Conservation (phyloP, 345 rosid genomes). For the Lenwebbia sp. region DNA sequence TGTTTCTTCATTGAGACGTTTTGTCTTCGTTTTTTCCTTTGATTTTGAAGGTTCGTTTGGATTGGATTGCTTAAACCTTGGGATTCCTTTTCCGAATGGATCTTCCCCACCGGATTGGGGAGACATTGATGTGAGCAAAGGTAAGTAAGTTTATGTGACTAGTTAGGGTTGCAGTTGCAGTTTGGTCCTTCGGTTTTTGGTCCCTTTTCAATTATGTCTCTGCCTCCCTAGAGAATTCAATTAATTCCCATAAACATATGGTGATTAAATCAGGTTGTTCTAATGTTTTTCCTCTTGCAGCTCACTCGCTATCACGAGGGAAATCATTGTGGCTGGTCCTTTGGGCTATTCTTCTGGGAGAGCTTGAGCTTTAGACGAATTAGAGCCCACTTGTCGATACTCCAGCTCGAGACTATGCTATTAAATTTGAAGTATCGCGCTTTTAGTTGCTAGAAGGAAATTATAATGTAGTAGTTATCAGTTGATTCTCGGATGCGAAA, state of each 20-base stretch:
- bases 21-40: not conserved
- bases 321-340: not conserved
- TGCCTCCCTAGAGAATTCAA: not conserved
- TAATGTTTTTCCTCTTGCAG: not conserved
- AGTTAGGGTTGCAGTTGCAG: not conserved
- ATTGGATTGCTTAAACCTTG: conserved; percentile 55
- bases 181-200: not conserved
- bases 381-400: not conserved
- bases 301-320: not conserved
- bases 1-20: not conserved
- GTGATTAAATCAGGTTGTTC: not conserved
- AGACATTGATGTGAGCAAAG: conserved; percentile 32
- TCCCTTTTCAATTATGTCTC: not conserved
- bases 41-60: conserved; percentile 62
- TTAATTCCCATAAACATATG: not conserved
- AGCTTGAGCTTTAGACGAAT: not conserved
- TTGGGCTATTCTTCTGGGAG: not conserved
- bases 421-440: not conserved
- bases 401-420: not conserved
- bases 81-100: conserved; percentile 22
- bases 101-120: conserved; percentile 24
- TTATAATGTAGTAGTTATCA: not conserved
- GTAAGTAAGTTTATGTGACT: conserved; percentile 1
- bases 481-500: not conserved
- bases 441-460: not conserved